Conservation (phyloP, 2,329 filamentous ascomycete species). For the Didymella keratinophila region DNA sequence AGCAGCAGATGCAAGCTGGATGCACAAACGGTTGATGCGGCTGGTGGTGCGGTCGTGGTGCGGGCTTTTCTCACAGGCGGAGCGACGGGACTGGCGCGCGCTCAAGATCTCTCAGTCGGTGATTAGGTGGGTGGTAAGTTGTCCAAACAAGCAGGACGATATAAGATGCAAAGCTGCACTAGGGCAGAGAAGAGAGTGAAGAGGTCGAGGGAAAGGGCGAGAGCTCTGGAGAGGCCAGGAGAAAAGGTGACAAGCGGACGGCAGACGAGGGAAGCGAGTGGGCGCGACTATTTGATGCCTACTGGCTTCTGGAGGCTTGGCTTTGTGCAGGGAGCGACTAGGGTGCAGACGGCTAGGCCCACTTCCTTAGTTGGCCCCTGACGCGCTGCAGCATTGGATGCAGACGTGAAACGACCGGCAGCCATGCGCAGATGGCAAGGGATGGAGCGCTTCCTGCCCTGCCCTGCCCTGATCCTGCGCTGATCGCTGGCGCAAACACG, state of each 20-base stretch:
- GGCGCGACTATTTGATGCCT: constrained; percentile 29
- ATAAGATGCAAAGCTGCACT: constrained; percentile 50
- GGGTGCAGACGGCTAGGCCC: constrained; percentile 26
- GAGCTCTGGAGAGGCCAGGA: constrained; percentile 44
- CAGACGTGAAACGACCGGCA: constrained; percentile 37
- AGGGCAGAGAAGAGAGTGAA: constrained; percentile 62
- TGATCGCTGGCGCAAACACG: constrained; percentile 10
- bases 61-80: constrained; percentile 36
- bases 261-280: constrained; percentile 59
- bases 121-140: constrained; percentile 36
- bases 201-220: constrained; percentile 57
- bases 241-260: constrained; percentile 61
- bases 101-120: constrained; percentile 39
- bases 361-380: constrained; percentile 11
- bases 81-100: constrained; percentile 52
- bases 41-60: constrained; percentile 35
- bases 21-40: constrained; percentile 35
- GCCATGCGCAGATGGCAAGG: constrained; percentile 30
- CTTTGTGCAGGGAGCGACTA: constrained; percentile 18
- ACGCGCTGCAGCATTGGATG: constrained; percentile 26
- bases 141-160: constrained; percentile 43
- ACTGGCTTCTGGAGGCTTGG: constrained; percentile 27
- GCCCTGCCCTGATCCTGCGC: constrained; percentile 32
- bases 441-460: constrained; percentile 22
- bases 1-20: constrained; percentile 23